A percentile compares a stretch with the other conserved stretches of the same genome.
Evolutionary conservation across 805 yeast genomes (phyloP).

Genomic region (Wickerhamiella slavikovae): DNA sequence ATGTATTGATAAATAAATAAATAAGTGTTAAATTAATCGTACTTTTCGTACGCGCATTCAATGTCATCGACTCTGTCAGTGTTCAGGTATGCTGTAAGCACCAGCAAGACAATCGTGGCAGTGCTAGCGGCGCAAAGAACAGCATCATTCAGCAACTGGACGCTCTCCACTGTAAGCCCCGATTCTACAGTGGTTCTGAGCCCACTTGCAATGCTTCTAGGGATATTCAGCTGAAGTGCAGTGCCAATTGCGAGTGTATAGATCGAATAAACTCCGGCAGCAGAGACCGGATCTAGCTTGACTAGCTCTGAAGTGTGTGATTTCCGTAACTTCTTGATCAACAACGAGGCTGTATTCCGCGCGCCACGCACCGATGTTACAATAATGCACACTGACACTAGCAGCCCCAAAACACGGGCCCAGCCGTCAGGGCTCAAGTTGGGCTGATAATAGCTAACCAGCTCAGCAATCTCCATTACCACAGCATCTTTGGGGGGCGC

Average conservation of each 20-base stretch:
- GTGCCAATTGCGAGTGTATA: constrained; percentile 23
- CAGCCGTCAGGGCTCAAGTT: constrained; percentile 16
- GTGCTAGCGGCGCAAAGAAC: constrained; percentile 16
- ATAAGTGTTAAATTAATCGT: constrained; percentile 1
- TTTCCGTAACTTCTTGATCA: constrained; percentile 6
- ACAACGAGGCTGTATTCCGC: constrained; percentile 8
- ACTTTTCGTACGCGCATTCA: constrained; percentile 3
- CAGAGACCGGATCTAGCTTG: constrained; percentile 13
- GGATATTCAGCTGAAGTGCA: constrained; percentile 21
- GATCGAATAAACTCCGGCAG: constrained; percentile 20
- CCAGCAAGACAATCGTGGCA: constrained; percentile 12
- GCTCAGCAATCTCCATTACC: constrained; percentile 8
- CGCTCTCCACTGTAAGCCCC: constrained; percentile 18
- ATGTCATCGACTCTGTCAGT: background rate
- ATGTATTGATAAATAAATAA: too few species aligned
- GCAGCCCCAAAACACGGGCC: constrained; percentile 22
- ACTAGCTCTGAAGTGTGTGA: background rate
- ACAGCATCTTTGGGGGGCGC: constrained; percentile 13
- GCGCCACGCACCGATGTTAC: constrained; percentile 19
- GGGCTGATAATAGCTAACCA: constrained; percentile 6
- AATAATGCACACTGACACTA: constrained; percentile 20
- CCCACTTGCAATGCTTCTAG: constrained; percentile 20
- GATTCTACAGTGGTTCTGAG: constrained; percentile 22
- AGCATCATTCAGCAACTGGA: constrained; percentile 22
- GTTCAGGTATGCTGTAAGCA: constrained; percentile 1